Percentiles rank a stretch among this genome's conserved stretches.
These are phyloP conservation scores for Aspergillus transmontanensis DNA, from an alignment of 2,329 filamentous ascomycete species.

Conservation along the genomic window DNA sequence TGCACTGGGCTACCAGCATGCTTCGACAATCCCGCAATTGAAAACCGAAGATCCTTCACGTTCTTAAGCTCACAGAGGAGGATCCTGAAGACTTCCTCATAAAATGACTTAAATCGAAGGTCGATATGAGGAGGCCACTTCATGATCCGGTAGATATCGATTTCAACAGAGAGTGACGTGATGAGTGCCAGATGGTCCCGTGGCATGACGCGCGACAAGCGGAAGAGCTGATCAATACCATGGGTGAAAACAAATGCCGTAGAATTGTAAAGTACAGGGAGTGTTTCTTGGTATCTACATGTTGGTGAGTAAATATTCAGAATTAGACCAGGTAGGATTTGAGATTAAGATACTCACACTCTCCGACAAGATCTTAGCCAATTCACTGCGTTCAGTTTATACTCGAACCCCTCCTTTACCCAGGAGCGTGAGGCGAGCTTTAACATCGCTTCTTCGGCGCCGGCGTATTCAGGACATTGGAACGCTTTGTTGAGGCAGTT, in stretches of 20 bases:
- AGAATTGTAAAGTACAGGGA: conserved; percentile 5
- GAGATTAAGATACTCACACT: conserved; percentile 1
- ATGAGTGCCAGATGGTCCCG: conserved; percentile 3
- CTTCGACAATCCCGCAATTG: conserved; percentile 9
- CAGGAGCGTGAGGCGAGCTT: conserved; percentile 8
- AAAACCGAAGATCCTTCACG: conserved; percentile 4
- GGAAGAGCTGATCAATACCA: conserved; percentile 15
- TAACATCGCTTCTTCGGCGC: conserved; percentile 12
- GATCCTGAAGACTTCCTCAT: conserved; percentile 6
- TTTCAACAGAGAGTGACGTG: conserved; percentile 9
- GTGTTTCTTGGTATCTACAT: conserved; percentile 2
- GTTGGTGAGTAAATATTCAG: background rate
- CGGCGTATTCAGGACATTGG: conserved; percentile 13
- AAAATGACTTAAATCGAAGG: background rate
- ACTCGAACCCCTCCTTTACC: conserved; percentile 12
- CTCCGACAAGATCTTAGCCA: conserved; percentile 12
- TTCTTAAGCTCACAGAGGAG: background rate
- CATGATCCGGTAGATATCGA: conserved; percentile 11
- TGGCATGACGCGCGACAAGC: conserved; percentile 9
- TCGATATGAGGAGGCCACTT: conserved; percentile 9
- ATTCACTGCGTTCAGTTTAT: conserved; percentile 10
- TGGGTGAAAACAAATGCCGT: conserved; percentile 15
- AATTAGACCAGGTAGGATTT: no score
- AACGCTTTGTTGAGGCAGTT: conserved; percentile 10
- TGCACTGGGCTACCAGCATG: background rate